These are phyloP conservation scores for Botrytis porri DNA, from an alignment of 2,329 filamentous ascomycete genomes.

Conservation along the genomic window DNA sequence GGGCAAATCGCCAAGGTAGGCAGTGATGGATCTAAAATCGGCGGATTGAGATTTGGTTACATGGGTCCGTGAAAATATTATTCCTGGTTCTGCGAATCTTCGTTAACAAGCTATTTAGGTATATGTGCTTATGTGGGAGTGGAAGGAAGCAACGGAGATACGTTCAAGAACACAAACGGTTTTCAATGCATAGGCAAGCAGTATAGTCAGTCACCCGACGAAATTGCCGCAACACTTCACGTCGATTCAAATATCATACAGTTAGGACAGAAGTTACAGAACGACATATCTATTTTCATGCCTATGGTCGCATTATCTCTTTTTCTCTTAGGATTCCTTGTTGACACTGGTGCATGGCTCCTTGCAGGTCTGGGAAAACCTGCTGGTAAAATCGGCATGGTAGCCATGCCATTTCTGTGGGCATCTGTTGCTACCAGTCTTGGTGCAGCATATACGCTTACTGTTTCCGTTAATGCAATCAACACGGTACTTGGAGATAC, in stretches of 20 bases:
- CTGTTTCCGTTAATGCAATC: slow-evolving; percentile 12
- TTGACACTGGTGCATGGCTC: slow-evolving; percentile 12
- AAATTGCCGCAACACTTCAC: slow-evolving; percentile 7
- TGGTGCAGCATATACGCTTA: slow-evolving; percentile 10
- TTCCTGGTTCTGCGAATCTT: neutral
- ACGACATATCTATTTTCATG: slow-evolving; percentile 15
- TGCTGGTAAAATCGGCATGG: neutral
- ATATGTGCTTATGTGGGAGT: slow-evolving; percentile 16
- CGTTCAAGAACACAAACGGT: slow-evolving; percentile 15
- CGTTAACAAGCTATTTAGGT: slow-evolving; percentile 9
- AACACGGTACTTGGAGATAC: neutral
- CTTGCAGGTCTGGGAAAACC: slow-evolving; percentile 13
- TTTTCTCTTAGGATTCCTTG: slow-evolving; percentile 5
- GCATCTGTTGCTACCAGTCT: slow-evolving; percentile 1
- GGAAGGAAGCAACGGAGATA: slow-evolving; percentile 13
- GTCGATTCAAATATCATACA: slow-evolving; percentile 11
- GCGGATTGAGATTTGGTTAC: slow-evolving; percentile 14
- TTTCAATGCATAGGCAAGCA: slow-evolving; percentile 17
- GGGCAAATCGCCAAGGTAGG: neutral
- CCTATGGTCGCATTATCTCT: neutral
- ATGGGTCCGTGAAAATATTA: neutral
- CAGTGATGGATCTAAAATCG: neutral
- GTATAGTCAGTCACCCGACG: slow-evolving; percentile 1
- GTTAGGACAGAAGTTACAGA: slow-evolving; percentile 9
- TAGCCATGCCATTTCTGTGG: slow-evolving; percentile 16